Conservation (phyloP, 2,329 filamentous ascomycete species). For the Talaromyces sp. region DNA sequence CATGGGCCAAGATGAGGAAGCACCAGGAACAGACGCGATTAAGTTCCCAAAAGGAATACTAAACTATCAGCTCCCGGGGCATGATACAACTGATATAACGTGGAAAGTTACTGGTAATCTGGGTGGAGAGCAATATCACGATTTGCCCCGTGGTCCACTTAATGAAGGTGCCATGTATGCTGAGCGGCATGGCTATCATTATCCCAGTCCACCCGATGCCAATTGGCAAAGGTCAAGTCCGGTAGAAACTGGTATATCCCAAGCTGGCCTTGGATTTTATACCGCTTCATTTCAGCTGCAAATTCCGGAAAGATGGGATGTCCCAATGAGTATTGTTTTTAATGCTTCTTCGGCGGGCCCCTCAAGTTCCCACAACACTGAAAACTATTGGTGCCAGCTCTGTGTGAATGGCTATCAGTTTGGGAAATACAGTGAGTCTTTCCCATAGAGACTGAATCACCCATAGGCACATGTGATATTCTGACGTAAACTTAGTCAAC, state of each 20-base stretch:
- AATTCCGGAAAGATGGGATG: slow-evolving; percentile 54
- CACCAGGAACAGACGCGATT: slow-evolving; percentile 21
- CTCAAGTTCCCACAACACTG: neutral
- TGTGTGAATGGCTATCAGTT: slow-evolving; percentile 58
- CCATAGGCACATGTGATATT: no score
- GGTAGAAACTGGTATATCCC: slow-evolving; percentile 34
- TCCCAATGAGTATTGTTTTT: slow-evolving; percentile 56
- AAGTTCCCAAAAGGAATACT: slow-evolving; percentile 59
- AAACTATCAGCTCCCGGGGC: slow-evolving; percentile 42
- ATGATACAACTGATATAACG: slow-evolving; percentile 28
- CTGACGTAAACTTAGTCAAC: slow-evolving; percentile 35
- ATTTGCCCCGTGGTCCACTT: slow-evolving; percentile 54
- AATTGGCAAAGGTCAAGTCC: slow-evolving; percentile 32
- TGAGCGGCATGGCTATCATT: slow-evolving; percentile 57
- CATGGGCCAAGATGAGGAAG: slow-evolving; percentile 38
- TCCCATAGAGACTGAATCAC: no score
- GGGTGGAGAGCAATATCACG: slow-evolving; percentile 55
- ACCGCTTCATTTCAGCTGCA: slow-evolving; percentile 51
- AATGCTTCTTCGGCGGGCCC: slow-evolving; percentile 3
- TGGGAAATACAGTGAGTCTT: slow-evolving; percentile 48
- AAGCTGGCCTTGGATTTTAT: slow-evolving; percentile 54
- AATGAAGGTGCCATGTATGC: slow-evolving; percentile 59
- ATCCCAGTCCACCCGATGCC: slow-evolving; percentile 44
- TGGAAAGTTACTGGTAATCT: slow-evolving; percentile 62
- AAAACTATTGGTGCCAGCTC: slow-evolving; percentile 47